Conservation (phyloP, 768 basidiomycete genomes). For the Erythrobasidium yunnanense region DNA sequence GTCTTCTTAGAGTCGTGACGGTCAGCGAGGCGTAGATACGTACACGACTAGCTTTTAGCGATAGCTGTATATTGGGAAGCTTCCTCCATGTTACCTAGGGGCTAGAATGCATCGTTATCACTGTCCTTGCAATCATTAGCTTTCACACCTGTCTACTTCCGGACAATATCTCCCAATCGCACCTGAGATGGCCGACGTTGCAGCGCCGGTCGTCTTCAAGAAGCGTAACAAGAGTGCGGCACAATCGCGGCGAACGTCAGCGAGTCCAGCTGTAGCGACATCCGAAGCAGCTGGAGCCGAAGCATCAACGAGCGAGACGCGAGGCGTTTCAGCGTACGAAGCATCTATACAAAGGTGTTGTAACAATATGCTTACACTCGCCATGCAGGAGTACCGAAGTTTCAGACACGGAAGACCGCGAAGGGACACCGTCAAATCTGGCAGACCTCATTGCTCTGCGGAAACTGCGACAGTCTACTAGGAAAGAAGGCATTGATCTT, state of each 20-base stretch:
- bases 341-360: too few relatives aligned
- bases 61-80: too few relatives aligned
- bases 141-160: too few relatives aligned
- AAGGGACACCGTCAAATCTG: constrained; percentile 40
- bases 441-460: constrained; percentile 75
- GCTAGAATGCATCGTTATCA: too few relatives aligned
- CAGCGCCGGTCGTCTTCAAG: constrained; percentile 21
- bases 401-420: background rate
- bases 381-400: background rate
- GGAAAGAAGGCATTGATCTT: constrained; percentile 64
- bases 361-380: too few relatives aligned
- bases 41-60: too few relatives aligned
- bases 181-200: background rate
- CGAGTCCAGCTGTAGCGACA: background rate
- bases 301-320: background rate
- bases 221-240: constrained; percentile 16
- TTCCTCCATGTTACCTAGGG: too few relatives aligned
- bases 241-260: background rate
- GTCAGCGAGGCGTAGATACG: too few relatives aligned
- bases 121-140: too few relatives aligned
- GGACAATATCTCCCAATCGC: too few relatives aligned
- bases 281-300: background rate
- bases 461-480: constrained; percentile 58
- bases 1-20: too few relatives aligned
- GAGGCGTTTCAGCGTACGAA: too few relatives aligned